Base-by-base conservation (phyloP, 495 filamentous ascomycete species). In the Neurospora tetrasperma region DNA sequence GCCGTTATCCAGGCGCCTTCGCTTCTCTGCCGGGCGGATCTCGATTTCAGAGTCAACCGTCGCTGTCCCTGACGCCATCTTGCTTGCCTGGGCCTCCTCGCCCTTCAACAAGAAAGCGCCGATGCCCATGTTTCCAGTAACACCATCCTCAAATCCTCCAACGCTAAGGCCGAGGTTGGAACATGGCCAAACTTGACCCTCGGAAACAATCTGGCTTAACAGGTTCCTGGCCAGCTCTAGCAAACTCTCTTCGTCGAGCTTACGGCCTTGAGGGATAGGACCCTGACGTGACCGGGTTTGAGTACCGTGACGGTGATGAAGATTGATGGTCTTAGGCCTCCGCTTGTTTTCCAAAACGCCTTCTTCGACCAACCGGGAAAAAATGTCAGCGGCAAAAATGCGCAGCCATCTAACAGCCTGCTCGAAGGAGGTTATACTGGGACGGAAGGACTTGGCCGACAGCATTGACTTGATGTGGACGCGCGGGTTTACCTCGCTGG, bases 391-490 rank as follows among this genome's bases (percentile, higher is more conserved):
- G 16, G 89, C 90, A 80, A 99, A 98, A 71, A 99, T 97, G 18
- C 90, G 86, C 66, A 99, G 84, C 96, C 96, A 99, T 76, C 89
- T 91, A 8, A 88, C 85, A 3, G 90, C 96, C 80, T 97, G 93
- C 35, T 96, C 94, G n/a, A 87, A 80, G 16, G 84, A 89, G 75
- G 89, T 92, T 77, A 99, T 93, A 73, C 85, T 90, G 1, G 96
- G 96, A 7, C 94, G 88, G 75, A 99, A 99, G 0, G 94, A 96
- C 78, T 99, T 99, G 62, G 96, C 94, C 2, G 93, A 97, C n/a
- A 98, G 87, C 96, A 99, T 99, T 27, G 92, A 94, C 78, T 98
- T 98, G 79, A 97, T 97, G 76, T 94, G 92, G 14, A 94, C 97
- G 73, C 96, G 88, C 43, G 94, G 86, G 76, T 93, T 97, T 75